phyloP scores from a whole-genome alignment of 2,329 filamentous ascomycete species.

The Claviceps pusilla region DNA sequence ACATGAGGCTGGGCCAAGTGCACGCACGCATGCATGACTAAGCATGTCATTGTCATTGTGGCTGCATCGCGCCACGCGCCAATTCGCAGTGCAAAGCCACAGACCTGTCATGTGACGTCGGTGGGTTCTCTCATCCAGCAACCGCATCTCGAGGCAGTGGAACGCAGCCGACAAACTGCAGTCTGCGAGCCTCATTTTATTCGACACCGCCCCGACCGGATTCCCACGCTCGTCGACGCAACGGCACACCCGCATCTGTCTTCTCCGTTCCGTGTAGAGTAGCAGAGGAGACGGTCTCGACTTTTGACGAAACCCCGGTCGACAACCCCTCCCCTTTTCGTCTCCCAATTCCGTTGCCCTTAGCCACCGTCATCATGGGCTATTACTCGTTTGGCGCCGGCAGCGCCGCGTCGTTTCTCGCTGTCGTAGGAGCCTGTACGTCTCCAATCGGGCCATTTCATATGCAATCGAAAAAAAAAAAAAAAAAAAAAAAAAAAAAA shows the following conservation, averaged over 20 bases:
- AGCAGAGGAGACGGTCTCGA: background rate
- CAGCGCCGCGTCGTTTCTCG: constrained; percentile 51
- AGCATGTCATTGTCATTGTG: background rate
- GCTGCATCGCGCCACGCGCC: background rate
- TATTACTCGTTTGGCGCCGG: constrained; percentile 55
- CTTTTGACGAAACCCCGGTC: background rate
- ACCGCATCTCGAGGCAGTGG: background rate
- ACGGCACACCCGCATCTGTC: background rate
- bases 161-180: background rate
- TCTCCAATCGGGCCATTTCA: background rate
- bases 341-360: background rate
- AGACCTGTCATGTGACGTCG: constrained; percentile 23
- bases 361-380: constrained; percentile 43
- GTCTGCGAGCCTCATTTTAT: background rate
- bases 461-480: background rate
- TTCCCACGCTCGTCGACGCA: background rate
- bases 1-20: background rate
- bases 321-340: background rate
- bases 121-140: background rate
- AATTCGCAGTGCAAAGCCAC: background rate
- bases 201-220: background rate
- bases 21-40: background rate
- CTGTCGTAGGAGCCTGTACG: constrained; percentile 68
- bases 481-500: background rate
- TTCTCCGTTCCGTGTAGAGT: background rate